Base-by-base conservation (phyloP, 306 rosid genomes). In the Acacia acuminata region DNA sequence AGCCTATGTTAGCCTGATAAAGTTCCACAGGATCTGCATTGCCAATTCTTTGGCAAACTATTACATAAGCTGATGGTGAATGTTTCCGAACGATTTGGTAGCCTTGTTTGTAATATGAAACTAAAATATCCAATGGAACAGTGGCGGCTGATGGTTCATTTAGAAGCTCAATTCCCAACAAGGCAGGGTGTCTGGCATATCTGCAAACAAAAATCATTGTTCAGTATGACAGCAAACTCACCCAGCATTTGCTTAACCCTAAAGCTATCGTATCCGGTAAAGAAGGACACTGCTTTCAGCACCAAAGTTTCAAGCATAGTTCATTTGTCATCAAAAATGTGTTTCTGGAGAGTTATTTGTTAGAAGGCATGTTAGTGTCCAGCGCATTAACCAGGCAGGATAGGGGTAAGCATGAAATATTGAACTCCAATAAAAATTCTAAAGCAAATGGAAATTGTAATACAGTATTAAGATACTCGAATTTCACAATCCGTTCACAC, bases 11-110 rank as follows among this genome's bases (percentile, higher is more conserved):
- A 44, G 99, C 94, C 76, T 88, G 88, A 86, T 84, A 89, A 84
- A 95, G 97, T 84, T 95, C 99, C 88, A 81, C 14, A 40, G 98
- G 98, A 88, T 95, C 98, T 69, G 99, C 94, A 42, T 83, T 74
- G 63, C 99, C 97, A 47, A 93, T 93, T 86, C 98, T 89, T 86
- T 93, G 98, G 90, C 97, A 95, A 77, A 95, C 77, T 88, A 96
- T 91, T 71, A 93, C 98, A 69, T 96, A 91, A 55, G 91, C 92
- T 4, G 90, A 82, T 64, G 90, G n/a, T 1, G 98, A 93, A 81
- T 93, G 75, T 53, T 93, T 93, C 47, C 91, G 88, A 80, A 96
- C 94, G 70, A 87, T 89, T 83, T 90, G 82, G 88, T 93, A 96
- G 77, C 98, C 99, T 75, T 90, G 94, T 61, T 82, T 91, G 86